Percentiles rank a stretch among this genome's conserved stretches.
Evolutionary conservation across 2,329 filamentous ascomycete species (phyloP).

Genomic region (Plenodomus biglobosus): DNA sequence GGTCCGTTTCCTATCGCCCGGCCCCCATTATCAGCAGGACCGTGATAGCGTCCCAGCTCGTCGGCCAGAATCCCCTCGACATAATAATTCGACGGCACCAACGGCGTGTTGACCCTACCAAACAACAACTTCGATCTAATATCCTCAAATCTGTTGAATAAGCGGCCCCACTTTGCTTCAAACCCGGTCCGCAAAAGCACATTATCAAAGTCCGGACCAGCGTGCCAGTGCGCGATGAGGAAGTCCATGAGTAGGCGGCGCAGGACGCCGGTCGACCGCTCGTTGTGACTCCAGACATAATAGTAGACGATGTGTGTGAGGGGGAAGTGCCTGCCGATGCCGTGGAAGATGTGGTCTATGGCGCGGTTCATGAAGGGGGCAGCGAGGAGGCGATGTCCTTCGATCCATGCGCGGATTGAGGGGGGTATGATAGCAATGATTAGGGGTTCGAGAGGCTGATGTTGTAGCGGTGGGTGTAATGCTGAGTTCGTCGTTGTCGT

Average conservation of each 20-base stretch:
- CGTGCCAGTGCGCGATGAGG: not conserved
- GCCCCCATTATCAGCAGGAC: too few species aligned
- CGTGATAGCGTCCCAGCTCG: too few species aligned
- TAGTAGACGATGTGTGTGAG: slow-evolving; percentile 16
- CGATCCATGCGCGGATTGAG: slow-evolving; percentile 19
- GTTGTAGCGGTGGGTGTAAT: not conserved
- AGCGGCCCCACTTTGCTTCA: slow-evolving; percentile 6
- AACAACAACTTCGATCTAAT: not conserved
- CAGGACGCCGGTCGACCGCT: not conserved
- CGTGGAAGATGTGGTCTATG: slow-evolving; percentile 10
- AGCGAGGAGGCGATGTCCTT: slow-evolving; percentile 14
- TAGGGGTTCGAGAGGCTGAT: not conserved
- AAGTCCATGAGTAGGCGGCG: not conserved
- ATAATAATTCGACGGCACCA: not conserved
- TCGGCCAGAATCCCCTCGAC: too few species aligned
- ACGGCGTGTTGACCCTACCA: not conserved
- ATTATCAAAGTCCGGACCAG: not conserved
- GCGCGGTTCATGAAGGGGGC: slow-evolving; percentile 18
- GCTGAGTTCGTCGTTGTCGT: too few species aligned
- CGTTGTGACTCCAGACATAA: slow-evolving; percentile 10
- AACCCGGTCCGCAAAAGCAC: not conserved
- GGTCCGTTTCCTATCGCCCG: too few species aligned
- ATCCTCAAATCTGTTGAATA: slow-evolving; percentile 7
- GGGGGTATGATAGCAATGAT: not conserved
- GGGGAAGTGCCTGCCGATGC: slow-evolving; percentile 10